Conservation (phyloP, 163 green algal genomes). For the Trebouxia gelatinosa region DNA sequence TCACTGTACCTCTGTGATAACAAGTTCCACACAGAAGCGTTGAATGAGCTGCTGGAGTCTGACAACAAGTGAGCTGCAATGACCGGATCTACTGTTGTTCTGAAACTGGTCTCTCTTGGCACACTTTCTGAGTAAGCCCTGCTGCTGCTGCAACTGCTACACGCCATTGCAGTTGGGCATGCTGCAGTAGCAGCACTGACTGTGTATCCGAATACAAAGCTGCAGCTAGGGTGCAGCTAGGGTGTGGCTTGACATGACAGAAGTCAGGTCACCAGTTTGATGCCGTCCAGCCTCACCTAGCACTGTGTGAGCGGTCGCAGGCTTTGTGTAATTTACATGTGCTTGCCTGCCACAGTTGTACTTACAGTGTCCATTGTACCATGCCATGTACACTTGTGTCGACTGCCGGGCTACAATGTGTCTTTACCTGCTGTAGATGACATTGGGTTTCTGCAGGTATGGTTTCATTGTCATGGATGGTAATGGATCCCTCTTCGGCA, state of each 20-base stretch:
- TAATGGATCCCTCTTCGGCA: slow-evolving; percentile 96
- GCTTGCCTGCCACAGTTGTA: neutral
- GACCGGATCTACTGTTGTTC: too few species aligned
- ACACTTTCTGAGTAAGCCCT: too few species aligned
- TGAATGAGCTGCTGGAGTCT: slow-evolving; percentile 95
- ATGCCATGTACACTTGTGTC: neutral
- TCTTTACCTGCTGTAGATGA: neutral
- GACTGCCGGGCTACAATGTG: neutral
- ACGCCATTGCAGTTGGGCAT: neutral
- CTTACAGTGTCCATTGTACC: neutral
- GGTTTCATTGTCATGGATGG: slow-evolving; percentile 99
- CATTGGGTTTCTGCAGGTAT: slow-evolving; percentile 72
- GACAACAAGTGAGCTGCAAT: slow-evolving; percentile 83
- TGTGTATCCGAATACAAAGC: too few species aligned
- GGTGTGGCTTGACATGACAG: too few species aligned
- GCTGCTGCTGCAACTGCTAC: too few species aligned
- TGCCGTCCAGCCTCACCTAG: too few species aligned
- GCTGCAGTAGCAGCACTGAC: too few species aligned
- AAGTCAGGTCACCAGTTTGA: too few species aligned
- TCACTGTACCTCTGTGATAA: slow-evolving; percentile 99
- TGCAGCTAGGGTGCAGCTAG: too few species aligned
- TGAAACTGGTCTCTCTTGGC: too few species aligned
- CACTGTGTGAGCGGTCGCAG: too few species aligned
- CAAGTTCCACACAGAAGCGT: slow-evolving; percentile 99
- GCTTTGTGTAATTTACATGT: too few species aligned